These are phyloP conservation scores for Parascedosporium putredinis DNA, from an alignment of 2,329 filamentous ascomycete genomes.

Conservation along the genomic window DNA sequence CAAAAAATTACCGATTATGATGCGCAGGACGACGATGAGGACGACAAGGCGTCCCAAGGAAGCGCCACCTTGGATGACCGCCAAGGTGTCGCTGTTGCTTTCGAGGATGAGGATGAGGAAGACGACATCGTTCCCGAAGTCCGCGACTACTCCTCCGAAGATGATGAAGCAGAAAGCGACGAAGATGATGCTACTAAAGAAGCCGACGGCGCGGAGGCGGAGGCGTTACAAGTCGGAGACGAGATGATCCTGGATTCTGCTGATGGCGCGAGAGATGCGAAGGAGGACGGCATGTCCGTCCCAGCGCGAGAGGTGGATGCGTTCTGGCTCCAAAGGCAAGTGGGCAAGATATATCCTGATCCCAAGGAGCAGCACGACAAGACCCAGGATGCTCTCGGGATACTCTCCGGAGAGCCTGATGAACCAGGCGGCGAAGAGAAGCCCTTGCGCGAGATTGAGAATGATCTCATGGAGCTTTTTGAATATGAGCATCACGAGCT, in stretches of 20 bases:
- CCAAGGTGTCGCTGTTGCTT: constrained; percentile 94
- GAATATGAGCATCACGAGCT: constrained; percentile 94
- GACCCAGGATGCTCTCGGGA: constrained; percentile 71
- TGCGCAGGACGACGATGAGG: constrained; percentile 87
- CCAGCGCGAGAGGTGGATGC: constrained; percentile 87
- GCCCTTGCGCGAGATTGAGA: constrained; percentile 85
- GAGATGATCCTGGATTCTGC: constrained; percentile 77
- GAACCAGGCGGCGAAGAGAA: constrained; percentile 68
- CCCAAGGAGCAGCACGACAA: constrained; percentile 91
- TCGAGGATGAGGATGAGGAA: constrained; percentile 85
- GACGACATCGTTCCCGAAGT: constrained; percentile 73
- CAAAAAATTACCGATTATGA: constrained; percentile 99
- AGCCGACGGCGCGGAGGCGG: constrained; percentile 34
- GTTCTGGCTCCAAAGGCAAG: constrained; percentile 92
- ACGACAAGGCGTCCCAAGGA: constrained; percentile 44
- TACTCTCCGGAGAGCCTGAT: constrained; percentile 66
- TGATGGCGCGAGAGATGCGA: constrained; percentile 33
- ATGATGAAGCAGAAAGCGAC: constrained; percentile 58
- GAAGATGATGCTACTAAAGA: constrained; percentile 41
- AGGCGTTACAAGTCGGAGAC: constrained; percentile 46
- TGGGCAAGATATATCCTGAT: constrained; percentile 79
- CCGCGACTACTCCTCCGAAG: constrained; percentile 75
- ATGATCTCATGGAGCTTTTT: constrained; percentile 96
- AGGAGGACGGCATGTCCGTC: constrained; percentile 52
- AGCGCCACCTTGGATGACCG: constrained; percentile 78